Base-by-base conservation (phyloP, 345 rosid genomes). In the Cochlearia excelsa region DNA sequence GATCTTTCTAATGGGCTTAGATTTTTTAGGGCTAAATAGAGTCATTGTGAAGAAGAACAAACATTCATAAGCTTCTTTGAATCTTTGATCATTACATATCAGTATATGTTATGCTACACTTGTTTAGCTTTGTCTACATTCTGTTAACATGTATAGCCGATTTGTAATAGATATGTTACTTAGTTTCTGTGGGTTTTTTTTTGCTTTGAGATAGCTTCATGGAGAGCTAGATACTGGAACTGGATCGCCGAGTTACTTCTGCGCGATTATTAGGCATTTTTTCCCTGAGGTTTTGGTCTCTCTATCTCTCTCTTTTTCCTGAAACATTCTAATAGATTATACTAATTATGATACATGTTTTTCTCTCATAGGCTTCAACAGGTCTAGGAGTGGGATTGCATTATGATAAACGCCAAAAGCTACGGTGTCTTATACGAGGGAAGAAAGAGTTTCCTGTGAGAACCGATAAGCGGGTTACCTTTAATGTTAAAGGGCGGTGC, bases 151-250 rank as follows among this genome's bases (percentile, higher is more conserved):
- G 3, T 55, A 11, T 45, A 47, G 33, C 34, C 37, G 3, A 4
- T 46, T 41, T 54, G 45, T 26, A 9, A 8, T 29, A 16, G 29
- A 9, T 40, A 27, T 30, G 28, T 58, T 10, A 52, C 75, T 49
- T 56, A 66, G 47, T 47, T 35, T 9, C 37, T 33, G 16, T 48
- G 50, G 51, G 11, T 76, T 46, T 48, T 45, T 2, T 33, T 33
- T 33, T 33, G 35, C 35, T 46, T 26, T 58, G 57, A 51, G 47
- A 46, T 73, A 89, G 99, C 77, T 89, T 68, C 88, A 77, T 72
- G 95, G 94, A 65, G 99, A 85, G 75, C 81, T 89, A 16, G 99
- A 93, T 72, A 85, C 97, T 8, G 87, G 73, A 79, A 41, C 63
- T 55, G 94, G 97, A 7, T 60, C 74, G 7, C 97, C 97, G 1